Percentiles rank a stretch among this genome's conserved stretches.
Evolutionary conservation across 1,284 basidiomycete genomes (phyloP).

Genomic region (Taiwanofungus camphoratus): DNA sequence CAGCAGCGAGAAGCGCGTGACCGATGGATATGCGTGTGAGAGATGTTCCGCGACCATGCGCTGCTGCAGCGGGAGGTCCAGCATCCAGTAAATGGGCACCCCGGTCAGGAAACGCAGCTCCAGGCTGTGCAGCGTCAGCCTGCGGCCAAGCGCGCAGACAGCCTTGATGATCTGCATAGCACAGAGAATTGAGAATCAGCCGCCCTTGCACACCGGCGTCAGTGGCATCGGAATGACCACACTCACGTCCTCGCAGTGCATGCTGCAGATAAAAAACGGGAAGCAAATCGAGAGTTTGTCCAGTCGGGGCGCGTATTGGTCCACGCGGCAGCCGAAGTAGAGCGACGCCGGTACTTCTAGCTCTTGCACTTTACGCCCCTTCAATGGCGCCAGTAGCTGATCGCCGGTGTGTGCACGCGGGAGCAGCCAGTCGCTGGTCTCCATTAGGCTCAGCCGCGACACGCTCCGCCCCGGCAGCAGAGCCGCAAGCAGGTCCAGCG

Average conservation of each 20-base stretch:
- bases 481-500: constrained; percentile 2
- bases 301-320: constrained; percentile 2
- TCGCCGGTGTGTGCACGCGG: not conserved
- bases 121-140: constrained; percentile 1
- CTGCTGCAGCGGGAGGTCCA: constrained; percentile 11
- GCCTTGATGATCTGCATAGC: constrained; percentile 1
- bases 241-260: constrained; percentile 5
- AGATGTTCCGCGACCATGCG: constrained; percentile 6
- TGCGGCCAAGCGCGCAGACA: constrained; percentile 5
- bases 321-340: not conserved
- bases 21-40: constrained; percentile 6
- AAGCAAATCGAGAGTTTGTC: constrained; percentile 6
- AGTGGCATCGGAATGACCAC: not conserved
- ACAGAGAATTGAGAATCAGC: not conserved
- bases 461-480: constrained; percentile 1
- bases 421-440: constrained; percentile 8
- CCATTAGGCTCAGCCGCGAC: constrained; percentile 6
- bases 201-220: not conserved
- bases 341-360: constrained; percentile 8
- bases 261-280: constrained; percentile 1
- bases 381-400: constrained; percentile 1
- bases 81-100: constrained; percentile 2
- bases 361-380: constrained; percentile 1
- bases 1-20: constrained; percentile 6
- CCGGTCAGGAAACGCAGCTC: constrained; percentile 6